Evolutionary conservation across 805 yeast genomes (phyloP).

Genomic region (Yarrowia sp.): DNA sequence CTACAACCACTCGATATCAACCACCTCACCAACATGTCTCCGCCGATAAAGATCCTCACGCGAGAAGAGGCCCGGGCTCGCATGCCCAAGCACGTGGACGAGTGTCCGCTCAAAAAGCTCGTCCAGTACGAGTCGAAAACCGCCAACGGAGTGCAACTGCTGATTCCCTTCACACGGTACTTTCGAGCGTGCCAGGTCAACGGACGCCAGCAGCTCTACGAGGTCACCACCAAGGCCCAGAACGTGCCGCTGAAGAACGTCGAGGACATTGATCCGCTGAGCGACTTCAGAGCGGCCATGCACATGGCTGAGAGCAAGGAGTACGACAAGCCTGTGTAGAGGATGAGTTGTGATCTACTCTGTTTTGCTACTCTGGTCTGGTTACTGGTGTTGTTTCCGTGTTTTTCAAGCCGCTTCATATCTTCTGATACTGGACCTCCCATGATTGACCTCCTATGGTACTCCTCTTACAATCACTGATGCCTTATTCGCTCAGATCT

Average conservation of each 20-base stretch:
- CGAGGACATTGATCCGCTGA: neutral
- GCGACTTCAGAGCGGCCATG: conserved; percentile 5
- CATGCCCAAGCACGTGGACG: conserved; percentile 25
- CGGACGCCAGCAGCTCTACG: conserved; percentile 2
- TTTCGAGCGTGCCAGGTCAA: conserved; percentile 31
- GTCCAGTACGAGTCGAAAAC: conserved; percentile 36
- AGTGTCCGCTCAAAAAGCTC: conserved; percentile 34
- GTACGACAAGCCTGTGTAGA: neutral
- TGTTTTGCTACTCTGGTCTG: too few species aligned
- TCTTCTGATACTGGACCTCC: too few species aligned
- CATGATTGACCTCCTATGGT: too few species aligned
- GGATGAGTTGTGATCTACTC: too few species aligned
- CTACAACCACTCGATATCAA: neutral
- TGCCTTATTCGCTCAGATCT: too few species aligned
- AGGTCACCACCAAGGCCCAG: conserved; percentile 1
- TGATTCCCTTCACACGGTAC: conserved; percentile 34
- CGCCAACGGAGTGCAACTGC: conserved; percentile 4
- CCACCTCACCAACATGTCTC: neutral
- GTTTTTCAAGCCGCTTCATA: too few species aligned
- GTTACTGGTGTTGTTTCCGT: too few species aligned
- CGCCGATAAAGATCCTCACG: conserved; percentile 6
- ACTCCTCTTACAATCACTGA: too few species aligned
- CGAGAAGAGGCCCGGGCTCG: conserved; percentile 5
- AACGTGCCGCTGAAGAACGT: neutral
- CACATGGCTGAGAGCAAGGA: neutral